Conservation (phyloP, 257 asterid species). For the Nicotiana otophora region DNA sequence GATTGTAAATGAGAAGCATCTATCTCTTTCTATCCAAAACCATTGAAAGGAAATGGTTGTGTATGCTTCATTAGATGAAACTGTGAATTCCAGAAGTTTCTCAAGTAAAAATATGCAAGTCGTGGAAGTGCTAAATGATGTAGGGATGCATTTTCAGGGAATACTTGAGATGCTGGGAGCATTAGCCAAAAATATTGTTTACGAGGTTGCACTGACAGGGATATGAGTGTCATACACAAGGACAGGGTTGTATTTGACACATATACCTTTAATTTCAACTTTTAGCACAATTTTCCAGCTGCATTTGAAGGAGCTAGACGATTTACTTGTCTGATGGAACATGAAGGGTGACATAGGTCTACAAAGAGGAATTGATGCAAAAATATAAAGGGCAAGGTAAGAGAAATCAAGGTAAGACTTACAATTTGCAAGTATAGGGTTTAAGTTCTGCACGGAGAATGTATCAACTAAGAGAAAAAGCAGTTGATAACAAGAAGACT, state of each 20-base stretch:
- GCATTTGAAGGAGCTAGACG: neutral
- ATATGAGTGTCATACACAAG: neutral
- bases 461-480: neutral
- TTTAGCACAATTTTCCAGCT: neutral
- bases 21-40: neutral
- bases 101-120: neutral
- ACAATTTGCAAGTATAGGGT: neutral
- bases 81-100: neutral
- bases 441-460: neutral
- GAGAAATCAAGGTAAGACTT: neutral
- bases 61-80: neutral
- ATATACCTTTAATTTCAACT: neutral
- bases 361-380: neutral
- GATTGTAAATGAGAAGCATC: neutral
- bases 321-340: neutral
- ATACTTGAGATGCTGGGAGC: neutral
- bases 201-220: neutral
- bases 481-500: neutral
- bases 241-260: neutral
- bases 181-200: neutral
- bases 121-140: neutral
- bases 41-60: neutral
- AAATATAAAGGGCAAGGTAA: neutral
- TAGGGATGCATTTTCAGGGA: neutral
- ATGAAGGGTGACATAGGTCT: neutral